Evolutionary conservation across 306 rosid genomes (phyloP).

Genomic region (Bauhinia variegata): DNA sequence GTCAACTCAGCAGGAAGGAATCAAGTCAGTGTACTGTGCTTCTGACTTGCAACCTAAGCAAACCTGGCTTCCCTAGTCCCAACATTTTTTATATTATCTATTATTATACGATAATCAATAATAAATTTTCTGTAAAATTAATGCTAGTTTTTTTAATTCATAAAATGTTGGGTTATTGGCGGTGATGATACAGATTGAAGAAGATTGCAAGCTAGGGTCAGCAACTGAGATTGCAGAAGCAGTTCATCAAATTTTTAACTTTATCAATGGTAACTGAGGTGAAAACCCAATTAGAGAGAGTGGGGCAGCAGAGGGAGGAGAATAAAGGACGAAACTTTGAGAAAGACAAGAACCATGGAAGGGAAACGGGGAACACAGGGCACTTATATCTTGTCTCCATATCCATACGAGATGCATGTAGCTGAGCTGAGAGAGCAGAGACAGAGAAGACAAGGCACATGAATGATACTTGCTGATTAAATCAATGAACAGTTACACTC

Average conservation of each 20-base stretch:
- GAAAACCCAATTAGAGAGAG: slow-evolving; percentile 13
- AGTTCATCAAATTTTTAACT: slow-evolving; percentile 70
- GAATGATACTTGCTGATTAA: slow-evolving; percentile 25
- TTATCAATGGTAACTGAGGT: slow-evolving; percentile 52
- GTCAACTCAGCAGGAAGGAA: slow-evolving; percentile 57
- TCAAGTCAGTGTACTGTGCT: slow-evolving; percentile 49
- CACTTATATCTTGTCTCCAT: slow-evolving; percentile 39
- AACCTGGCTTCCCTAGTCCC: slow-evolving; percentile 41
- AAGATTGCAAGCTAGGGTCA: slow-evolving; percentile 71
- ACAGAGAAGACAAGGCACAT: slow-evolving; percentile 10
- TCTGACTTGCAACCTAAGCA: slow-evolving; percentile 59
- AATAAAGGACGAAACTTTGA: slow-evolving; percentile 23
- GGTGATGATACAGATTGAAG: slow-evolving; percentile 75
- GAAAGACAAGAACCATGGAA: slow-evolving; percentile 23
- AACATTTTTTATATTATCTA: slow-evolving; percentile 16
- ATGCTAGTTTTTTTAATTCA: too few species aligned
- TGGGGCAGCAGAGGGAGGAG: not conserved
- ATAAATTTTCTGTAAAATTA: not conserved
- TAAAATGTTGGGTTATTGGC: too few species aligned
- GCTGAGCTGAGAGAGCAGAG: slow-evolving; percentile 19
- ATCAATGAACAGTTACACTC: slow-evolving; percentile 3
- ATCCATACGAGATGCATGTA: slow-evolving; percentile 41
- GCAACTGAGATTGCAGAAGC: slow-evolving; percentile 79
- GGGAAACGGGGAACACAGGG: slow-evolving; percentile 51
- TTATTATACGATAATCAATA: too few species aligned